Conservation (phyloP, 2,329 filamentous ascomycete genomes). For the Verticillium longisporum region DNA sequence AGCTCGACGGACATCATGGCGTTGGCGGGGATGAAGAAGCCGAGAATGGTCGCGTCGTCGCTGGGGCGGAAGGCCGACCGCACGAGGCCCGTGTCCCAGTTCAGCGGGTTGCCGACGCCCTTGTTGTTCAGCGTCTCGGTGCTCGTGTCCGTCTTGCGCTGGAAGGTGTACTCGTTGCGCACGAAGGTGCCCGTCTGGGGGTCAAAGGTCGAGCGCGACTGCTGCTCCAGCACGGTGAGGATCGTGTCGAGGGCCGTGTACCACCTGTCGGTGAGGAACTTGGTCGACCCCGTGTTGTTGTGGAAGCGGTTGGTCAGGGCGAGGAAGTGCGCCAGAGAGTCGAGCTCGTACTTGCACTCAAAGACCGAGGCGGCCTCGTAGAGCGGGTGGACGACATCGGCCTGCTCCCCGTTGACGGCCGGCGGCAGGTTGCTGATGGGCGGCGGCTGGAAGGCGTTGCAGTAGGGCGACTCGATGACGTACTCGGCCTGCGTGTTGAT, state of each 20-base stretch:
- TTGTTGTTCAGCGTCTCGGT: slow-evolving; percentile 83
- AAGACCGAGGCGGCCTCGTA: slow-evolving; percentile 86
- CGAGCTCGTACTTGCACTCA: slow-evolving; percentile 98
- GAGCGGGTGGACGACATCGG: slow-evolving; percentile 75
- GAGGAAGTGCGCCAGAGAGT: slow-evolving; percentile 89
- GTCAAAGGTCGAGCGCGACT: slow-evolving; percentile 77
- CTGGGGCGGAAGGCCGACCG: slow-evolving; percentile 91
- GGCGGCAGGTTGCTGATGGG: slow-evolving; percentile 69
- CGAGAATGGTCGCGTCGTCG: slow-evolving; percentile 89
- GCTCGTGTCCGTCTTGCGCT: slow-evolving; percentile 68
- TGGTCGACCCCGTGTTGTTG: slow-evolving; percentile 67
- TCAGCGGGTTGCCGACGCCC: slow-evolving; percentile 88
- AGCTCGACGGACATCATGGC: slow-evolving; percentile 94
- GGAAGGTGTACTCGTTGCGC: slow-evolving; percentile 81
- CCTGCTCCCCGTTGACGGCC: slow-evolving; percentile 75
- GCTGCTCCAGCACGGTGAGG: slow-evolving; percentile 66
- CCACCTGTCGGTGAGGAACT: slow-evolving; percentile 76
- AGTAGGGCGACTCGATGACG: slow-evolving; percentile 91
- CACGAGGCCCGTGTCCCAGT: slow-evolving; percentile 74
- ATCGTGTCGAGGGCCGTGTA: slow-evolving; percentile 69
- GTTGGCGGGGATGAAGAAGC: slow-evolving; percentile 92
- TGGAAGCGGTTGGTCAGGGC: slow-evolving; percentile 81
- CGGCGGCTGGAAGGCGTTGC: slow-evolving; percentile 96
- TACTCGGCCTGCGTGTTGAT: slow-evolving; percentile 96
- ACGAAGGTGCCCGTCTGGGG: slow-evolving; percentile 50